Base-by-base conservation (phyloP, 2,329 filamentous ascomycete genomes). In the Scopulariopsis brevicaulis region DNA sequence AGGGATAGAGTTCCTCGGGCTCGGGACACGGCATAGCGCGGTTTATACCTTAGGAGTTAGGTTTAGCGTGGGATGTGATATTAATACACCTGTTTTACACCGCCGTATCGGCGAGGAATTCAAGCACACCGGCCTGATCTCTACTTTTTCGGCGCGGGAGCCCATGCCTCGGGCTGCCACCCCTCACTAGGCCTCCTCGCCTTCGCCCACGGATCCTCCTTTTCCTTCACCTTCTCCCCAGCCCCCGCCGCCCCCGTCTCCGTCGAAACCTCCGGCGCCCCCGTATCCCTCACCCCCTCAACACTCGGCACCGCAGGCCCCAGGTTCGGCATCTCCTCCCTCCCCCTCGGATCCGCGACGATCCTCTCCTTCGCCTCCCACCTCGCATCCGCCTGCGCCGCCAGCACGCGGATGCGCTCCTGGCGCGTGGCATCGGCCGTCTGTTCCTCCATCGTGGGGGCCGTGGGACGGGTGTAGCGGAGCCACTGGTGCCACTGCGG, bases 401-500 rank as follows among this genome's bases (percentile, higher is more conserved):
- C 84, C 18, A 86, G 73, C 6, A 74, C 60, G 66, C 77, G 79
- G 62, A 86, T 75, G 59, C 76, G 73, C 55, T 73, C 71, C 67
- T 77, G 80, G 28, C 84, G 75, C 12, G 67, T 65, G 1, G 81
- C 66, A 57, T 87, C 84, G 37, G 66, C 68, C 7, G 70, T 65
- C 68, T 86, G 82, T 67, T 87, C 84, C 1, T 70, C 69, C 12
- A 86, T 68, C 1, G 73, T 77, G 1, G 84, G 84, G 1, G 84
- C 73, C 0, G 77, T 67, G 2, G 65, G 60, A 22, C 84, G 79
- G 53, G 78, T 81, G 67, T 86, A 76, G 18, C 84, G 81, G 54
- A 87, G 74, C 84, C 84, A 87, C 65, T 86, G 83, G 69, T 86
- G 83, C 84, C 84, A 87, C 62, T 77, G 75, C 12, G 84, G 83